These are phyloP conservation scores for Aspergillus fischeri DNA, from an alignment of 2,329 filamentous ascomycete genomes.

Conservation along the genomic window DNA sequence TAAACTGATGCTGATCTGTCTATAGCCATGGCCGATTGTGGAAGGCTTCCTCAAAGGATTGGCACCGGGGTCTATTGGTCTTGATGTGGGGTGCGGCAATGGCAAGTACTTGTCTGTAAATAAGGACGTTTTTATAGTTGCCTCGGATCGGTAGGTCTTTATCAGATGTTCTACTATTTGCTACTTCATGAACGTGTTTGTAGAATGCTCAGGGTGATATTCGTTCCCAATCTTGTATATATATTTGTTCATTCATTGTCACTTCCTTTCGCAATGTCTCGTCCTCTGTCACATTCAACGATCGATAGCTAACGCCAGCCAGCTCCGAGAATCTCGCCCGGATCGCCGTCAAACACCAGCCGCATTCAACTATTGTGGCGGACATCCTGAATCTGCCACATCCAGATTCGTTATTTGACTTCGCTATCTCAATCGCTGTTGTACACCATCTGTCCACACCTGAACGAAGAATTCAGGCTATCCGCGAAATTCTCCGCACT, in stretches of 20 bases:
- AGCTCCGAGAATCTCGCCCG: constrained; percentile 57
- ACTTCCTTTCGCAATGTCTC: background rate
- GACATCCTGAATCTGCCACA: constrained; percentile 84
- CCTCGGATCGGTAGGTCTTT: constrained; percentile 68
- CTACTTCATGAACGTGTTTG: constrained; percentile 5
- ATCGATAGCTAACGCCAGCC: constrained; percentile 32
- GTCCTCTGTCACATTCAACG: background rate
- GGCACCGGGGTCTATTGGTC: constrained; percentile 67
- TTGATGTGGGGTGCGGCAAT: constrained; percentile 94
- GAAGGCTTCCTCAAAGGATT: constrained; percentile 68
- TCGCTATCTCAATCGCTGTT: constrained; percentile 90
- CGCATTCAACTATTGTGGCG: constrained; percentile 69
- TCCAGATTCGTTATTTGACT: constrained; percentile 64
- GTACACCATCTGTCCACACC: constrained; percentile 86
- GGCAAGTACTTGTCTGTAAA: constrained; percentile 91
- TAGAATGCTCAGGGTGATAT: constrained; percentile 1
- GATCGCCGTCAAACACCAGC: constrained; percentile 55
- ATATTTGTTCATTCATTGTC: background rate
- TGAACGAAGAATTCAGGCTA: constrained; percentile 66
- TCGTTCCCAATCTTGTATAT: background rate
- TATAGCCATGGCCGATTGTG: constrained; percentile 84
- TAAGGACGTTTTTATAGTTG: constrained; percentile 70
- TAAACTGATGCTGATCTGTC: background rate
- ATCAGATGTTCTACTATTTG: constrained; percentile 9
- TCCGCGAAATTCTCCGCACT: constrained; percentile 66